A percentile compares a stretch with the other conserved stretches of the same genome.
Conservation (phyloP, 495 filamentous ascomycete species). For the Penicillium flavigenum region DNA sequence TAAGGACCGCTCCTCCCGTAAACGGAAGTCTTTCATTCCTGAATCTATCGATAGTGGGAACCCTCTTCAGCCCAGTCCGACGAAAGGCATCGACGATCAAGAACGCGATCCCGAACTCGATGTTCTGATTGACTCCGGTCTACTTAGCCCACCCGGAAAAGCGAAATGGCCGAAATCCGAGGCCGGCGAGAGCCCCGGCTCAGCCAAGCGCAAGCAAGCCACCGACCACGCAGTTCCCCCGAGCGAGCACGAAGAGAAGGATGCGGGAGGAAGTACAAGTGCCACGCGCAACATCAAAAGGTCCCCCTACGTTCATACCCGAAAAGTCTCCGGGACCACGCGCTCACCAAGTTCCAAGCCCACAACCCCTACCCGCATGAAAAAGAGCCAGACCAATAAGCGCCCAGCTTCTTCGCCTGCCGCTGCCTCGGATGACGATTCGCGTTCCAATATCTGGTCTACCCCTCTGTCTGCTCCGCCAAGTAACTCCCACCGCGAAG, state of each 20-base stretch:
- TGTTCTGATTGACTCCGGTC: conserved; percentile 19
- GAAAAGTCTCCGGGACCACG: conserved; percentile 17
- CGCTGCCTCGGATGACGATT: conserved; percentile 8
- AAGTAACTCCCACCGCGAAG: conserved; percentile 14
- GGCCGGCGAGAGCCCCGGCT: conserved; percentile 41
- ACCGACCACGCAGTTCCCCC: conserved; percentile 5
- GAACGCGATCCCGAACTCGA: conserved; percentile 11
- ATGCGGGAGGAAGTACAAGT: conserved; percentile 11
- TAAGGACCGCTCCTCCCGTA: conserved; percentile 43
- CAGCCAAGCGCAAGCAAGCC: conserved; percentile 33
- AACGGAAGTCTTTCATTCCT: conserved; percentile 44
- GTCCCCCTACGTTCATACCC: conserved; percentile 21
- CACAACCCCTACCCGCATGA: conserved; percentile 29
- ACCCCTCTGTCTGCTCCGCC: conserved; percentile 30
- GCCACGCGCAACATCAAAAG: conserved; percentile 11
- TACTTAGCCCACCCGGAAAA: conserved; percentile 25
- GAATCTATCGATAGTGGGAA: conserved; percentile 30
- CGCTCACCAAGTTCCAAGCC: conserved; percentile 27
- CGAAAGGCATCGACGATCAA: conserved; percentile 18
- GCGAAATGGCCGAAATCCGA: conserved; percentile 41
- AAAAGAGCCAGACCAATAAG: conserved; percentile 25
- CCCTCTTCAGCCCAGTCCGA: conserved; percentile 21
- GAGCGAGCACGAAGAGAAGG: conserved; percentile 12
- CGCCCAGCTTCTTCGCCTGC: conserved; percentile 25
- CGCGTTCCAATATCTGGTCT: conserved; percentile 14